phyloP scores from a whole-genome alignment of 2,329 filamentous ascomycete genomes.

The Coniochaeta pulveracea region DNA sequence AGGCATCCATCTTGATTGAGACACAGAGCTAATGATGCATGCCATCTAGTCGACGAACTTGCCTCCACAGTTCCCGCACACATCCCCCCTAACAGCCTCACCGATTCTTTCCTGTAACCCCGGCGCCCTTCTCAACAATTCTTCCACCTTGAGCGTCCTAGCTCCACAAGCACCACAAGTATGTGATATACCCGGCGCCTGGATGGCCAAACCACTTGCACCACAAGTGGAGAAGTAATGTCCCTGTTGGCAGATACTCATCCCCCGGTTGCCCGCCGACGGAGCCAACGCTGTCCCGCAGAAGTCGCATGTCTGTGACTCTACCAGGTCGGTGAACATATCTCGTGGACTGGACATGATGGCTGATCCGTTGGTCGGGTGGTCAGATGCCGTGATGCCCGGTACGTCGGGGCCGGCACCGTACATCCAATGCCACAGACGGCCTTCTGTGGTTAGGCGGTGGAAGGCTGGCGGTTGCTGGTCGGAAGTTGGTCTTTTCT shows the following conservation, averaged over 20 bases:
- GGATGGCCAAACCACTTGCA: slow-evolving; percentile 40
- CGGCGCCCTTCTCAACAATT: slow-evolving; percentile 20
- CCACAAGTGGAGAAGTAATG: slow-evolving; percentile 34
- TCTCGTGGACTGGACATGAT: slow-evolving; percentile 15
- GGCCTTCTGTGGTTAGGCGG: slow-evolving; percentile 39
- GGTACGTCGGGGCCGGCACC: slow-evolving; percentile 34
- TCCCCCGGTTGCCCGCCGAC: slow-evolving; percentile 4
- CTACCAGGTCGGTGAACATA: slow-evolving; percentile 25
- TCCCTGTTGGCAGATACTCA: slow-evolving; percentile 19
- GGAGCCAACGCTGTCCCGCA: slow-evolving; percentile 17
- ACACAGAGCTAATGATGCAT: too few relatives aligned
- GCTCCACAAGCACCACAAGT: slow-evolving; percentile 43
- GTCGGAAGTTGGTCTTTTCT: slow-evolving; percentile 1
- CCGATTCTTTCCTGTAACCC: slow-evolving; percentile 12
- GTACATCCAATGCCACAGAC: slow-evolving; percentile 49
- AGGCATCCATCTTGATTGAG: too few relatives aligned
- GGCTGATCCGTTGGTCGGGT: slow-evolving; percentile 2
- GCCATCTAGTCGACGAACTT: slow-evolving; percentile 21
- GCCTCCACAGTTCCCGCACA: slow-evolving; percentile 22
- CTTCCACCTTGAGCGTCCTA: slow-evolving; percentile 33
- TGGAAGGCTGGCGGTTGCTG: not conserved
- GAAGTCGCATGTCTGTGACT: slow-evolving; percentile 32
- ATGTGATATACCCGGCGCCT: slow-evolving; percentile 39
- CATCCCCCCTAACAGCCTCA: slow-evolving; percentile 12
- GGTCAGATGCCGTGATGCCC: slow-evolving; percentile 23